Percentiles rank a stretch among this genome's conserved stretches.
These are phyloP conservation scores for Pelargonium australe DNA, from an alignment of 441 rosid species.

Conservation along the genomic window DNA sequence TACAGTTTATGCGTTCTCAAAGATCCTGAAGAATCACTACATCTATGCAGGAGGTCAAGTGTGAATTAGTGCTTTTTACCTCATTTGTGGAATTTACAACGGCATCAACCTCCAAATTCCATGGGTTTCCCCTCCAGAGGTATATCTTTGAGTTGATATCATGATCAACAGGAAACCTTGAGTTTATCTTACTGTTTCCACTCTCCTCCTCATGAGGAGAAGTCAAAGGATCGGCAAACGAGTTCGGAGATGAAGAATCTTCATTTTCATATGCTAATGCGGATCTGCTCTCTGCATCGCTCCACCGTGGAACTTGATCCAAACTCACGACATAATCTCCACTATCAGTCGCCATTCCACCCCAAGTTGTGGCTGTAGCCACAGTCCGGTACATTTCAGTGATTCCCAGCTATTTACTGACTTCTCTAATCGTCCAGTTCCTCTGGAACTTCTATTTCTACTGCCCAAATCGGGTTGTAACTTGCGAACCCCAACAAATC, in stretches of 20 bases:
- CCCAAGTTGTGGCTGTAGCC: constrained; percentile 55
- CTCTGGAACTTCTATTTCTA: not conserved
- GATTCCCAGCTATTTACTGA: not conserved
- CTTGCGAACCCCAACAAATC: not conserved
- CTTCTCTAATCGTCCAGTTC: not conserved
- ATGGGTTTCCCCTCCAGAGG: constrained; percentile 95
- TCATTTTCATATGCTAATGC: constrained; percentile 54
- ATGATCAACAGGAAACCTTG: constrained; percentile 84
- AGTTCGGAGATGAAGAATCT: constrained; percentile 57
- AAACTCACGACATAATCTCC: constrained; percentile 72
- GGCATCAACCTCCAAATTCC: constrained; percentile 99
- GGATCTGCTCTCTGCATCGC: constrained; percentile 69
- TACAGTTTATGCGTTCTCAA: not conserved
- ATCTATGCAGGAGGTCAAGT: no score
- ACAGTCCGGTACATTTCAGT: constrained; percentile 59
- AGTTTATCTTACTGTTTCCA: constrained; percentile 54
- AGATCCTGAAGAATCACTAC: not conserved
- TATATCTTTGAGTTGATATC: constrained; percentile 81
- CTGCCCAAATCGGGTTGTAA: constrained; percentile 4
- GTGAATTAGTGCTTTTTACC: constrained; percentile 33
- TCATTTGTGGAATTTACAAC: constrained; percentile 97
- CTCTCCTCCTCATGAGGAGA: constrained; percentile 50
- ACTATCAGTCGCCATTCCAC: constrained; percentile 70
- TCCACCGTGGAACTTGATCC: constrained; percentile 94
- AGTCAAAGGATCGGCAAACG: constrained; percentile 72